These are phyloP conservation scores for Cyanidiococcus yangmingshanensis DNA, from an alignment of 23 red algal genomes.

Conservation along the genomic window DNA sequence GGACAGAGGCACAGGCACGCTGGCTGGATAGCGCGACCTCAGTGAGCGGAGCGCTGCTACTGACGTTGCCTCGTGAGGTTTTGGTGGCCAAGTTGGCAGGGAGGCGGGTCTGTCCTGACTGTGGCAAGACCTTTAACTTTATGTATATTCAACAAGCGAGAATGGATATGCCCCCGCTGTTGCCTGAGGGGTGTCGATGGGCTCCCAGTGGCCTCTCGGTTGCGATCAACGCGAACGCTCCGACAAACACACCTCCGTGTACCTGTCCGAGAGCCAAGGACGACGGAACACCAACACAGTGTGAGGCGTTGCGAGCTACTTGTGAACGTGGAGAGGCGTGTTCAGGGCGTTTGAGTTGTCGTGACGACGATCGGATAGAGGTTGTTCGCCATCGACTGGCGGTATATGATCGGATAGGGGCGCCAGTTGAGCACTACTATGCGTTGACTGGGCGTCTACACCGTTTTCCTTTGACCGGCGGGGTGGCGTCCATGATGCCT, in stretches of 20 bases:
- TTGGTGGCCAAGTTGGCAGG: conserved; percentile 15
- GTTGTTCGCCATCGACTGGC: conserved; percentile 21
- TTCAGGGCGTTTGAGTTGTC: neutral
- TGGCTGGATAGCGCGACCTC: neutral
- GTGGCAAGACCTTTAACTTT: conserved; percentile 30
- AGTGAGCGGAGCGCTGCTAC: conserved; percentile 8
- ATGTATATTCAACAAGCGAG: conserved; percentile 18
- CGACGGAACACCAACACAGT: neutral
- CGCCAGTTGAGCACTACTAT: conserved; percentile 20
- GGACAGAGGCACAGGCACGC: conserved; percentile 19
- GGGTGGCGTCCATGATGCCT: conserved; percentile 20
- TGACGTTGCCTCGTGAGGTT: conserved; percentile 24
- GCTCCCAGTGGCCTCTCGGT: too few species aligned
- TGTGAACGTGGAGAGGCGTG: neutral
- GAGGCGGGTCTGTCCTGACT: neutral
- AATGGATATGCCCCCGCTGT: conserved; percentile 26
- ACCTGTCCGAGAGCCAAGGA: neutral
- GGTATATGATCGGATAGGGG: conserved; percentile 4
- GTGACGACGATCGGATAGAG: conserved; percentile 19
- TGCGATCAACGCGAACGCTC: too few species aligned
- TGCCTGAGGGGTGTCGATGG: conserved; percentile 16
- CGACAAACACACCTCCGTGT: neutral
- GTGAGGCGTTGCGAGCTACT: neutral
- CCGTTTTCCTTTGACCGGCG: conserved; percentile 23
- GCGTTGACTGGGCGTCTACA: neutral